A percentile compares a stretch with the other conserved stretches of the same genome.
Evolutionary conservation across 2,329 filamentous ascomycete species (phyloP).

Genomic region (Curvularia spicifera): DNA sequence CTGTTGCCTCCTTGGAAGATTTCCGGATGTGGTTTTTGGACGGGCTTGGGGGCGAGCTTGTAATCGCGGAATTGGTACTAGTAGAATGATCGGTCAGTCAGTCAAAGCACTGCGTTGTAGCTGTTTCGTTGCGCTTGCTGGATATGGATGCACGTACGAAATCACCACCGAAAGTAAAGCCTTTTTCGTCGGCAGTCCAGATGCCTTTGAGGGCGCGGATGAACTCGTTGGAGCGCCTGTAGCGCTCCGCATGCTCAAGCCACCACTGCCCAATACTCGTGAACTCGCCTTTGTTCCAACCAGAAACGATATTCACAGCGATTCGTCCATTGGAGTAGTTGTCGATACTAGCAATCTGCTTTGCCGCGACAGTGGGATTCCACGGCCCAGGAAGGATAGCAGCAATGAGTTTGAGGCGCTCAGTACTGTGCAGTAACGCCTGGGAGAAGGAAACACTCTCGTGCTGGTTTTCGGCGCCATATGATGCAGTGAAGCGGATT

Average conservation of each 20-base stretch:
- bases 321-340: slow-evolving; percentile 60
- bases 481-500: slow-evolving; percentile 61
- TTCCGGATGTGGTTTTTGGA: slow-evolving; percentile 58
- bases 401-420: slow-evolving; percentile 59
- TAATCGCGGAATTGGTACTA: slow-evolving; percentile 60
- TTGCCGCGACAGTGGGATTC: slow-evolving; percentile 57
- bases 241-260: slow-evolving; percentile 61
- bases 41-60: slow-evolving; percentile 58
- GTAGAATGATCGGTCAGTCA: no score
- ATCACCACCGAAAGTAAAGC: slow-evolving; percentile 59
- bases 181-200: slow-evolving; percentile 55
- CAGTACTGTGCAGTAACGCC: slow-evolving; percentile 56
- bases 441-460: slow-evolving; percentile 61
- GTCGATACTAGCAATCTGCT: slow-evolving; percentile 62
- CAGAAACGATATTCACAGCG: slow-evolving; percentile 61
- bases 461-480: slow-evolving; percentile 57
- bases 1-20: slow-evolving; percentile 63
- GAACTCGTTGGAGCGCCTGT: slow-evolving; percentile 58
- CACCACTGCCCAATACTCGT: slow-evolving; percentile 61
- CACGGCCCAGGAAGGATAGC: slow-evolving; percentile 54
- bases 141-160: slow-evolving; percentile 37
- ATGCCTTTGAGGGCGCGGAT: slow-evolving; percentile 60
- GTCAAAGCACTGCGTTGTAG: neutral
- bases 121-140: neutral
- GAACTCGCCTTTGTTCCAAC: slow-evolving; percentile 63